A percentile compares a stretch with the other conserved stretches of the same genome.
Conservation (phyloP, 495 filamentous ascomycete genomes). For the Haplographium delicatum region DNA sequence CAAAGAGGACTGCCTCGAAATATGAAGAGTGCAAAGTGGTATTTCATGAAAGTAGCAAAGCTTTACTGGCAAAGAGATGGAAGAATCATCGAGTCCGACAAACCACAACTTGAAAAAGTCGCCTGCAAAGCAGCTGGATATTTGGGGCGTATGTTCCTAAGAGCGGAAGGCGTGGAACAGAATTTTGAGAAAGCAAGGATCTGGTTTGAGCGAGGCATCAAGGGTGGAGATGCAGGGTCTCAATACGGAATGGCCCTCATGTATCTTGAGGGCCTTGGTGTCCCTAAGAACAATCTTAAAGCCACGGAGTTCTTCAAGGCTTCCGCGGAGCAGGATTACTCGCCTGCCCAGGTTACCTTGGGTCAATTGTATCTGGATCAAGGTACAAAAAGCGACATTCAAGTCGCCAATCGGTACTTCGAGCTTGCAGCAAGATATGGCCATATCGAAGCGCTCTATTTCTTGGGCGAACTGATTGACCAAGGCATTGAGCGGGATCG, state of each 20-base stretch:
- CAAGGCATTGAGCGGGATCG: constrained; percentile 75
- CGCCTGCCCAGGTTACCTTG: constrained; percentile 76
- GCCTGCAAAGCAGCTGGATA: constrained; percentile 88
- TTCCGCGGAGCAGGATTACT: constrained; percentile 78
- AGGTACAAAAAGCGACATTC: constrained; percentile 58
- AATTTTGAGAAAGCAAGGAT: constrained; percentile 65
- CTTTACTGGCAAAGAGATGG: constrained; percentile 85
- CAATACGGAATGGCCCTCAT: constrained; percentile 83
- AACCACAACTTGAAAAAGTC: constrained; percentile 64
- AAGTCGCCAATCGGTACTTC: constrained; percentile 76
- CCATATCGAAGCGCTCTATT: constrained; percentile 91
- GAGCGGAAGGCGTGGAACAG: constrained; percentile 84
- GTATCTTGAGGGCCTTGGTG: constrained; percentile 79
- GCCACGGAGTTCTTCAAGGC: constrained; percentile 79
- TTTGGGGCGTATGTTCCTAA: constrained; percentile 87
- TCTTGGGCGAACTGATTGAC: constrained; percentile 84
- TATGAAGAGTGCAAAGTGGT: constrained; percentile 66
- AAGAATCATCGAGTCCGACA: constrained; percentile 47
- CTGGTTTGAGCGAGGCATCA: constrained; percentile 84
- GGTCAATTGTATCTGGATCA: constrained; percentile 89
- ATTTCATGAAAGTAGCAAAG: constrained; percentile 76
- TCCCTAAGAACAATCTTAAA: constrained; percentile 63
- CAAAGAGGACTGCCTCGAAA: constrained; percentile 69
- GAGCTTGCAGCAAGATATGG: constrained; percentile 86
- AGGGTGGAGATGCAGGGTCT: constrained; percentile 76